A percentile compares a stretch with the other conserved stretches of the same genome.
These are phyloP conservation scores for Saururus chinensis DNA, from an alignment of 164 flowering plant species.

Conservation along the genomic window DNA sequence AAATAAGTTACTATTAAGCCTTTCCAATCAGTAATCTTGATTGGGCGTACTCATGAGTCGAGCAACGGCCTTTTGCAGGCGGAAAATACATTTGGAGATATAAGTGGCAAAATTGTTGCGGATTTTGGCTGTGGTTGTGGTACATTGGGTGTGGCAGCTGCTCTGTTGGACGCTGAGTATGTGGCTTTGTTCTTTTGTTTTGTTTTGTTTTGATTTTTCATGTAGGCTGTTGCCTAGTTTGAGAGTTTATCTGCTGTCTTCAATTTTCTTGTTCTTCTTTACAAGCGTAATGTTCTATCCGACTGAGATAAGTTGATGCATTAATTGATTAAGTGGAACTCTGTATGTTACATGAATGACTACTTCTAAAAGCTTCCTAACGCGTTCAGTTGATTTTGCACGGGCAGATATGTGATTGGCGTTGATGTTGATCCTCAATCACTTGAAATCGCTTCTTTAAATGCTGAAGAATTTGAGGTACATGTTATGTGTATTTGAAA, in stretches of 20 bases:
- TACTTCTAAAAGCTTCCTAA: not conserved
- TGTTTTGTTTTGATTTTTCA: too few species aligned
- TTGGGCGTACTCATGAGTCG: too few species aligned
- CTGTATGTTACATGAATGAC: too few species aligned
- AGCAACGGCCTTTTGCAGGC: conserved; percentile 41
- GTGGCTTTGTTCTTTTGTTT: too few species aligned
- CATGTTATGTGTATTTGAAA: not conserved
- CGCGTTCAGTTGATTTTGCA: not conserved
- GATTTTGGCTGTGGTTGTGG: conserved; percentile 99
- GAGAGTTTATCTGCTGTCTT: not conserved
- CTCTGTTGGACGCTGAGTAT: conserved; percentile 83
- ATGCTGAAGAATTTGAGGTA: conserved; percentile 94
- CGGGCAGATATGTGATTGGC: conserved; percentile 64
- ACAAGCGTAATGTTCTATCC: too few species aligned
- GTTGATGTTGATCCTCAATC: conserved; percentile 72
- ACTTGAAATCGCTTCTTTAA: conserved; percentile 57
- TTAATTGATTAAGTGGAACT: too few species aligned
- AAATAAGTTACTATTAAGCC: too few species aligned
- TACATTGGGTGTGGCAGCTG: conserved; percentile 77
- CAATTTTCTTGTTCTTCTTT: too few species aligned
- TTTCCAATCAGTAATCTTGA: too few species aligned
- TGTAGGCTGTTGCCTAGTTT: too few species aligned
- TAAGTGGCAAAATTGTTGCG: conserved; percentile 72
- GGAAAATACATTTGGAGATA: conserved; percentile 84
- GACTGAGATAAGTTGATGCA: too few species aligned